A percentile compares a stretch with the other conserved stretches of the same genome.
phyloP scores from a whole-genome alignment of 495 filamentous ascomycete genomes.

The Trichoderma reesei region DNA sequence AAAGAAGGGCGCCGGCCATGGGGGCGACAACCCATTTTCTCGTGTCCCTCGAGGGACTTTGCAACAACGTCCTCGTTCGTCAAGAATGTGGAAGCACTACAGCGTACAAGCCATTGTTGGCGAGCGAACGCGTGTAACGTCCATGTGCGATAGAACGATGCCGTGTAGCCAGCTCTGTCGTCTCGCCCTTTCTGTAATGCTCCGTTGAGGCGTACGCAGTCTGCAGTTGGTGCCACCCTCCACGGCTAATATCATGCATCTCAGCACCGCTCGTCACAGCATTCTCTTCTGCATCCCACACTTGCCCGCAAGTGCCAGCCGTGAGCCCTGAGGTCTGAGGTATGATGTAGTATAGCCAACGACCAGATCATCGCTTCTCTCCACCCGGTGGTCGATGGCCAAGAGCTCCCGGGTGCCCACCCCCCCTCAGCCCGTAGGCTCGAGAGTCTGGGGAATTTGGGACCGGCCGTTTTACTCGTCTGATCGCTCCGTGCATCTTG shows the following conservation, averaged over 20 bases:
- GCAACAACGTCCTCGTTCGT: neutral
- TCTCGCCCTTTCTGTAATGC: neutral
- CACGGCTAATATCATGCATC: neutral
- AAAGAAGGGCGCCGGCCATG: neutral
- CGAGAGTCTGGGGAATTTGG: neutral
- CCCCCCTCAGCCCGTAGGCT: neutral
- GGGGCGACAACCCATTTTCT: neutral
- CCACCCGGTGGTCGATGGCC: neutral
- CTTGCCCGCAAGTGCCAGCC: too few species aligned
- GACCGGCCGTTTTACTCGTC: neutral
- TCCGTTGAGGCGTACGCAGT: neutral
- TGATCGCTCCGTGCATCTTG: neutral
- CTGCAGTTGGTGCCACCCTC: neutral
- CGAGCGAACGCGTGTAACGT: neutral
- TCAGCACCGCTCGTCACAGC: neutral
- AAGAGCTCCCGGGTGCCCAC: neutral
- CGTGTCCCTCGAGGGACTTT: too few species aligned
- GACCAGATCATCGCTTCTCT: neutral
- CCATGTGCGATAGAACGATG: neutral
- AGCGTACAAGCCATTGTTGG: neutral
- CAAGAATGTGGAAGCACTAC: neutral
- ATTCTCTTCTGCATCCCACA: neutral
- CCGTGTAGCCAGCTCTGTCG: neutral
- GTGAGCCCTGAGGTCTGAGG: too few species aligned
- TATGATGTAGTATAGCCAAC: neutral